Conservation (phyloP, 345 rosid genomes). For the Syzygium jambos region DNA sequence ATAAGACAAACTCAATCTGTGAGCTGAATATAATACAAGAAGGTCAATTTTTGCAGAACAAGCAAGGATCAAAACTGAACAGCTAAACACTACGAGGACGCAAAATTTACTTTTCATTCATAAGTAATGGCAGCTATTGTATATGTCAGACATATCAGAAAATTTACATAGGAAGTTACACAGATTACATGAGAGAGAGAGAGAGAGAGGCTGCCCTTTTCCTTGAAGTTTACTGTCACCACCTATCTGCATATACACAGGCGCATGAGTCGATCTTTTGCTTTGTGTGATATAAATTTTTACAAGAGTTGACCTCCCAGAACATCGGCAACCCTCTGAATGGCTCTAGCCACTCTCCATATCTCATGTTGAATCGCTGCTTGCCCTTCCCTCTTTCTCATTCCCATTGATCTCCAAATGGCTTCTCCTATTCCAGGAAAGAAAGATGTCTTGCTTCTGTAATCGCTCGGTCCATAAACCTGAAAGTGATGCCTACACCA, state of each 20-base stretch:
- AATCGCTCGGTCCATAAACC: slow-evolving; percentile 74
- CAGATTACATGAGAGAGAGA: neutral
- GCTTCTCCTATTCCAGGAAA: slow-evolving; percentile 89
- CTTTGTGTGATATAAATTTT: neutral
- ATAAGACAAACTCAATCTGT: neutral
- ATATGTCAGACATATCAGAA: neutral
- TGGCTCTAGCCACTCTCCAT: slow-evolving; percentile 90
- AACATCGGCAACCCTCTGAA: slow-evolving; percentile 69
- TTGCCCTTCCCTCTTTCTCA: slow-evolving; percentile 2
- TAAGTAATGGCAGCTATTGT: neutral
- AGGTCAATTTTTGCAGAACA: neutral
- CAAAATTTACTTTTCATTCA: neutral
- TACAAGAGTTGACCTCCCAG: slow-evolving; percentile 45
- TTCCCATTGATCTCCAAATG: slow-evolving; percentile 13
- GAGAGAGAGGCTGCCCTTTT: neutral
- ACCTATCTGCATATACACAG: neutral
- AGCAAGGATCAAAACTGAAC: neutral
- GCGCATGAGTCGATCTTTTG: neutral
- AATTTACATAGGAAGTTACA: neutral
- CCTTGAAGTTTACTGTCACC: neutral
- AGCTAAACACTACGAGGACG: neutral
- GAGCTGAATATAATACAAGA: neutral
- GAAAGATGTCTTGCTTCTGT: slow-evolving; percentile 47
- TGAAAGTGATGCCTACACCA: slow-evolving; percentile 8
- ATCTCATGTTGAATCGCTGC: slow-evolving; percentile 59